Base-by-base conservation (phyloP, 371 early-diverging fungal genomes). In the Choanephora cucurbitarum region DNA sequence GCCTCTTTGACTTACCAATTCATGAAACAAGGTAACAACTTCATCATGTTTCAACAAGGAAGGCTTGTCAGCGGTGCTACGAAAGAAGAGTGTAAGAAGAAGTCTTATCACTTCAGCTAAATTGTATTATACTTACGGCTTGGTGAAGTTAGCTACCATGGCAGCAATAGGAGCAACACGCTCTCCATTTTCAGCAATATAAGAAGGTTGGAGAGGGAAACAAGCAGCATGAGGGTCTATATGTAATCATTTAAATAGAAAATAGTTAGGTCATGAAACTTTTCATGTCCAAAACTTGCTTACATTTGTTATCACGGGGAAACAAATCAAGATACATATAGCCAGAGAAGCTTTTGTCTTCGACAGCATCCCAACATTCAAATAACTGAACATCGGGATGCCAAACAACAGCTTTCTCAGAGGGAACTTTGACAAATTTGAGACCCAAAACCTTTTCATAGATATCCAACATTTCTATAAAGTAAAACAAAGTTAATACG, bases 41-140 rank as follows among this genome's bases (percentile, higher is more conserved):
- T 95, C 94, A 55, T 78, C 77, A 69, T 95, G 95, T 68, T 87
- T 90, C 48, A 93, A 76, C 45, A 94, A 69, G 9, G 91, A 88
- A 11, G 94, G 94, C 39, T 81, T 76, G 15, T 76, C 75, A 2
- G 84, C 60, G 32, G 91, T 89, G 6, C 82, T 79, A 31, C 37
- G 59, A 28, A 21, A 37, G 1, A 22, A 17, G 22, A 5, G 32
- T 23, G n/a, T 46, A 23, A 21, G 18, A 2, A 23, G 48, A 13
- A 44, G 33, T 33, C 41, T 47, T 5, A 34, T 24, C 9, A n/a
- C n/a, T n/a, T n/a, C n/a, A n/a, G n/a, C n/a, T n/a, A n/a, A n/a
- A n/a, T n/a, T n/a, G n/a, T n/a, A 5, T 17, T 18, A 23, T 41
- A 59, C 72, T 57, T 64, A 71, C 68, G 93, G 90, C 56, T 91